These are phyloP conservation scores for Vigna angularis DNA, from an alignment of 306 rosid species.

Conservation along the genomic window DNA sequence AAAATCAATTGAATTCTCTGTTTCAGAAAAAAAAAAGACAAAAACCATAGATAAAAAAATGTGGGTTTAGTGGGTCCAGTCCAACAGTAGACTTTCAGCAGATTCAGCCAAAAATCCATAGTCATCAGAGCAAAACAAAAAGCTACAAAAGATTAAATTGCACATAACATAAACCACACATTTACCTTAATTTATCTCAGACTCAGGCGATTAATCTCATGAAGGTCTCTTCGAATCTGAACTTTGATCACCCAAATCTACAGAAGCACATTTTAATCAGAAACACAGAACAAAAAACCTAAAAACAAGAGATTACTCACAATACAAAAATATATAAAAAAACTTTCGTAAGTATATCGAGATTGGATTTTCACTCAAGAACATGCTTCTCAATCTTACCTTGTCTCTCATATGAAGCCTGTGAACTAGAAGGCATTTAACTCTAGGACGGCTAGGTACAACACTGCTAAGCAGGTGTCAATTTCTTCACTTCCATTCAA, in stretches of 20 bases:
- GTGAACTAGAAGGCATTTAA: conserved; percentile 35
- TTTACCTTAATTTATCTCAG: conserved; percentile 33
- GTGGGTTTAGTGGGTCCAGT: conserved; percentile 2
- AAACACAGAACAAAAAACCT: background rate
- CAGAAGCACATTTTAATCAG: background rate
- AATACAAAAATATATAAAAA: background rate
- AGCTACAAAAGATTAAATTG: conserved; percentile 25
- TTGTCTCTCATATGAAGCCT: conserved; percentile 3
- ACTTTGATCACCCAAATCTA: conserved; percentile 10
- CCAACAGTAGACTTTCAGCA: conserved; percentile 4
- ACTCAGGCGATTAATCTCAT: conserved; percentile 29
- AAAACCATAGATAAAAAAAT: conserved; percentile 24
- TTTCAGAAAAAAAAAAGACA: background rate
- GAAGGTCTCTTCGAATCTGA: background rate
- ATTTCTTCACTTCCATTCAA: conserved; percentile 8
- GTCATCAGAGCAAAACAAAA: conserved; percentile 7
- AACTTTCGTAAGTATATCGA: background rate
- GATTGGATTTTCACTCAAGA: conserved; percentile 4
- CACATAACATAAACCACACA: background rate
- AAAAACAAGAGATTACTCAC: background rate
- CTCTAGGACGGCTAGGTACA: conserved; percentile 2
- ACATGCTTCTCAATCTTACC: background rate
- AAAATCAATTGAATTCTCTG: conserved; percentile 32
- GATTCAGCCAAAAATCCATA: conserved; percentile 18
- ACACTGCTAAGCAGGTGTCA: conserved; percentile 7